These are phyloP conservation scores for Chaetomidium leptoderma DNA, from an alignment of 495 filamentous ascomycete species.

Conservation along the genomic window DNA sequence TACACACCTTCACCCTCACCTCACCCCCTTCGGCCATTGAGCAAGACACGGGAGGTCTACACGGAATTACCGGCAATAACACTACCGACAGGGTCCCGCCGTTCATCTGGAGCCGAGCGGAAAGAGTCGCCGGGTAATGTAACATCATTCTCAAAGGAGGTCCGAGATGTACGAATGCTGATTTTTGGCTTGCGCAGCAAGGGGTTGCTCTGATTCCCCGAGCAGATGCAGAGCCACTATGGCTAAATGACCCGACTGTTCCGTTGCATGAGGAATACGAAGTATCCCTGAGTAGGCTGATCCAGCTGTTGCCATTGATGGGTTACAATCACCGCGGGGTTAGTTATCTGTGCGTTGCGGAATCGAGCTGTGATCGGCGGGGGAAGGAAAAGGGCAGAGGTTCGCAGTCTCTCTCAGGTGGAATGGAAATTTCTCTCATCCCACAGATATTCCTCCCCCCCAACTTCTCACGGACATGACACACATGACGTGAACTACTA, in stretches of 20 bases:
- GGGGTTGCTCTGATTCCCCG: no score
- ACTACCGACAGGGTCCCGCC: no score
- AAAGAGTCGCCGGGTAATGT: neutral
- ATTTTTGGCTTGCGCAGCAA: no score
- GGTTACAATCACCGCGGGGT: neutral
- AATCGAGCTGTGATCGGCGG: neutral
- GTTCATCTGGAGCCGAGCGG: neutral
- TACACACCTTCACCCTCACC: no score
- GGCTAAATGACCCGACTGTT: slow-evolving; percentile 3
- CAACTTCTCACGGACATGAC: neutral
- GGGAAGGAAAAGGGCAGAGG: neutral
- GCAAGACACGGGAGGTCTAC: no score
- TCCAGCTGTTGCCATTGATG: neutral
- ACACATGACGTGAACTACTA: no score
- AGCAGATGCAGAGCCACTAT: no score
- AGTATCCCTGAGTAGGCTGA: neutral
- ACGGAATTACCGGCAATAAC: no score
- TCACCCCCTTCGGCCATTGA: no score
- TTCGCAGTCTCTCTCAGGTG: no score
- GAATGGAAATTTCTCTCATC: no score
- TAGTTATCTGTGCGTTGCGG: neutral
- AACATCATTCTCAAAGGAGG: neutral
- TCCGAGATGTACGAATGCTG: neutral
- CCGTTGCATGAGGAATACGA: no score
- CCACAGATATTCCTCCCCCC: neutral